These are phyloP conservation scores for Hyaloperonospora brassicae DNA, from an alignment of 352 stramenopile species.

Conservation along the genomic window DNA sequence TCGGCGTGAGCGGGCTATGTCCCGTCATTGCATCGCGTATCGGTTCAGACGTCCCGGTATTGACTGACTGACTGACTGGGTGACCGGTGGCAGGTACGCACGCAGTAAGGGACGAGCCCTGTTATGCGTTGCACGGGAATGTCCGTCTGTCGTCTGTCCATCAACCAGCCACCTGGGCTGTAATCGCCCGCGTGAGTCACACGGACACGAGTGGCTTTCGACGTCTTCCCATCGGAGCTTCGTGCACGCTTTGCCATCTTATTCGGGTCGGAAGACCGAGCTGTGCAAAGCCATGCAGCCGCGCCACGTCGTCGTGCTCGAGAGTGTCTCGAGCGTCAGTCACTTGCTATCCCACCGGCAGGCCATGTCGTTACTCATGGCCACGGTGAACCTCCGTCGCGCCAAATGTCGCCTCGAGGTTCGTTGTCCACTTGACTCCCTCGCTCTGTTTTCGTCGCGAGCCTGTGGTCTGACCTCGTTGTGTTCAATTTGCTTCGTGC, in stretches of 20 bases:
- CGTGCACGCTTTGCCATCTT: slow-evolving; percentile 12
- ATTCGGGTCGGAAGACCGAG: background rate
- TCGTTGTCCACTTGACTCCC: slow-evolving; percentile 2
- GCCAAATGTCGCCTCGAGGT: slow-evolving; percentile 54
- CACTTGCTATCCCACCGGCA: background rate
- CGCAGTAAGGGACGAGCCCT: too few relatives aligned
- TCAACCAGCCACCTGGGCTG: too few relatives aligned
- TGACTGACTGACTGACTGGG: too few relatives aligned
- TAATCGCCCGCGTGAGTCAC: too few relatives aligned
- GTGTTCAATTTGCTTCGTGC: background rate
- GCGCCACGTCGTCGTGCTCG: background rate
- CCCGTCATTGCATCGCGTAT: too few relatives aligned
- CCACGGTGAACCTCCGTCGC: slow-evolving; percentile 59
- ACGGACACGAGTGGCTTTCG: too few relatives aligned
- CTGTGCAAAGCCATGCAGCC: background rate
- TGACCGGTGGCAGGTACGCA: too few relatives aligned
- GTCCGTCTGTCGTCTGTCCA: too few relatives aligned
- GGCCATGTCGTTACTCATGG: slow-evolving; percentile 51
- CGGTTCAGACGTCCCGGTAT: too few relatives aligned
- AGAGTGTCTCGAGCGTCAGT: background rate
- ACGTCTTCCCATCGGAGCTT: slow-evolving; percentile 9
- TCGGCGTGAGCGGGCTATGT: too few relatives aligned
- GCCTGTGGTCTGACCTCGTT: background rate
- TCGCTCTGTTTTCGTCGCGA: slow-evolving; percentile 4
- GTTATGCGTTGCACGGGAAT: too few relatives aligned